Percentiles rank a stretch among this genome's conserved stretches.
Conservation (phyloP, 2,329 filamentous ascomycete genomes). For the Hypomyces perniciosus region DNA sequence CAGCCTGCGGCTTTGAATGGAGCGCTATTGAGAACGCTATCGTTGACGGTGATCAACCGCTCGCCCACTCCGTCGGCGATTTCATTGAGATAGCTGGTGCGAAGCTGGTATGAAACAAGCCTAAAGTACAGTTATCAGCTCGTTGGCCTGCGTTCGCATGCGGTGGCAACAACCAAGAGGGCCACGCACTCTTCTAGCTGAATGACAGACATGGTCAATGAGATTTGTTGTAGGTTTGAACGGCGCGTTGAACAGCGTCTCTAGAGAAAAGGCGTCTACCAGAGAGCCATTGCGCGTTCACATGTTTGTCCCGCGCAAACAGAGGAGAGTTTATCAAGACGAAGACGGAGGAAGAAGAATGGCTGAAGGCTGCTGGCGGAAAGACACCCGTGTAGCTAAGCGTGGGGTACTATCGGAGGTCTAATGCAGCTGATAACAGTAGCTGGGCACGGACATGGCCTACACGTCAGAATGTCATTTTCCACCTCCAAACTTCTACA, state of each 20-base stretch:
- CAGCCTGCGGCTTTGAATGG: conserved; percentile 80
- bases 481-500: not conserved
- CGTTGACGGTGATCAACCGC: conserved; percentile 74
- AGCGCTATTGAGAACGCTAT: conserved; percentile 70
- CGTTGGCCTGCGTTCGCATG: not conserved
- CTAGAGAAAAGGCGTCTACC: conserved; percentile 11
- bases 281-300: conserved; percentile 7
- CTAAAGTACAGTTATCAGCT: conserved; percentile 35
- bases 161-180: not conserved
- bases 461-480: not conserved
- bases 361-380: not conserved
- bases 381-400: not conserved
- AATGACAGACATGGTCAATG: conserved; percentile 30
- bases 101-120: conserved; percentile 76
- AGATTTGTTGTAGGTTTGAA: conserved; percentile 7
- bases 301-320: conserved; percentile 9
- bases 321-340: not conserved
- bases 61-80: conserved; percentile 82
- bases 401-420: conserved; percentile 7
- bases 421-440: too few relatives aligned
- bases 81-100: conserved; percentile 71
- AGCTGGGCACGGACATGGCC: not conserved
- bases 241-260: not conserved
- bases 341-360: not conserved
- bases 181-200: conserved; percentile 33